These are phyloP conservation scores for Galerina sulciceps DNA, from an alignment of 768 basidiomycete genomes.

Conservation along the genomic window DNA sequence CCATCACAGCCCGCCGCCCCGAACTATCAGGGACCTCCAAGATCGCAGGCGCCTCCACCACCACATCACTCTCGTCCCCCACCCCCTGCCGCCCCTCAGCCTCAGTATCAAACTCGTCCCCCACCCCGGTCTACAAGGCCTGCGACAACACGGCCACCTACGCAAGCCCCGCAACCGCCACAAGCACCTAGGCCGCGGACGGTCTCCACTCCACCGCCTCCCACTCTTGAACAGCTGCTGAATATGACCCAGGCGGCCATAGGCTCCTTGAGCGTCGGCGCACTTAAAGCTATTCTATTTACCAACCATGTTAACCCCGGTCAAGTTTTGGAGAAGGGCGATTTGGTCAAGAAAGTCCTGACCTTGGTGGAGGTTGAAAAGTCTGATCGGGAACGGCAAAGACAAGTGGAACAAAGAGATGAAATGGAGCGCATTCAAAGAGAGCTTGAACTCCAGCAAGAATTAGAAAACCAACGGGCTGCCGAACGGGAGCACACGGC, in stretches of 20 bases:
- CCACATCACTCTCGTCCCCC: conserved; percentile 20
- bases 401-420: conserved; percentile 47
- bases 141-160: conserved; percentile 15
- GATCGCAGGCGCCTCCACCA: conserved; percentile 1
- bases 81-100: conserved; percentile 13
- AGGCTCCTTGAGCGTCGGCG: conserved; percentile 63
- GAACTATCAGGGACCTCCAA: conserved; percentile 13
- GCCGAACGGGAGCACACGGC: conserved; percentile 31
- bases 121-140: conserved; percentile 25
- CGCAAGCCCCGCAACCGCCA: conserved; percentile 22
- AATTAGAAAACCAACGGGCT: conserved; percentile 42
- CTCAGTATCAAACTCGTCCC: conserved; percentile 4
- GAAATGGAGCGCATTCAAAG: conserved; percentile 45
- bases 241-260: conserved; percentile 61
- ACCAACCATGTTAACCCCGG: conserved; percentile 82
- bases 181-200: conserved; percentile 44
- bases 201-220: conserved; percentile 49
- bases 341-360: conserved; percentile 75
- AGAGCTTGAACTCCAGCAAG: conserved; percentile 42
- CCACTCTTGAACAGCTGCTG: conserved; percentile 72
- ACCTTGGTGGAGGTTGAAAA: conserved; percentile 68
- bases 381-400: conserved; percentile 52
- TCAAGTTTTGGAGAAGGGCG: conserved; percentile 84
- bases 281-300: conserved; percentile 80
- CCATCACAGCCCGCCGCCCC: conserved; percentile 18